phyloP scores from a whole-genome alignment of 83 land plant species.

The Diphasiastrum complanatum region DNA sequence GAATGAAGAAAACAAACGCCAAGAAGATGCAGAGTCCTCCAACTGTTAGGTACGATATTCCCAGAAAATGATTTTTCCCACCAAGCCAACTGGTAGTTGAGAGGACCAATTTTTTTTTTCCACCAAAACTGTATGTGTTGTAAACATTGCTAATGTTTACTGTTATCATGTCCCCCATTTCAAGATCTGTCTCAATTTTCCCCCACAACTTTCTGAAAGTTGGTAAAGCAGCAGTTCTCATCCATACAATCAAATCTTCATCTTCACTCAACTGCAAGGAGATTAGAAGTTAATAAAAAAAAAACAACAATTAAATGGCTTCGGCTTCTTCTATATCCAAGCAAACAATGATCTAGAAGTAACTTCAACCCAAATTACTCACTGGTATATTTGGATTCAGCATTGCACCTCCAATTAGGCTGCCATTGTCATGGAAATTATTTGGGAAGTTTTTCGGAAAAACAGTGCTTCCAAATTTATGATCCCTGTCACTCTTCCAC shows the following conservation, averaged over 20 bases:
- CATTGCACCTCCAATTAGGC: slow-evolving; percentile 23
- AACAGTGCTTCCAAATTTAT: slow-evolving; percentile 24
- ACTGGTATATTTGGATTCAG: slow-evolving; percentile 7
- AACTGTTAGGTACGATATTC: slow-evolving; percentile 29
- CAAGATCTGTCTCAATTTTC: slow-evolving; percentile 21
- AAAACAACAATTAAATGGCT: too few species aligned
- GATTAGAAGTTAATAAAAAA: neutral
- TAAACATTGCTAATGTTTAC: slow-evolving; percentile 26
- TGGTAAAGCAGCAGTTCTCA: slow-evolving; percentile 40
- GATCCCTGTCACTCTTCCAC: slow-evolving; percentile 33
- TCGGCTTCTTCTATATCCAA: neutral
- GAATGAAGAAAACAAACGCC: slow-evolving; percentile 28
- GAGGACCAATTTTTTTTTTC: slow-evolving; percentile 38
- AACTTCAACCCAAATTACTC: neutral
- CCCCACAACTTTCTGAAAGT: slow-evolving; percentile 40
- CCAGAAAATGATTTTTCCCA: slow-evolving; percentile 35
- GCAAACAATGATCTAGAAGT: neutral
- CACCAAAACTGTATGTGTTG: slow-evolving; percentile 33
- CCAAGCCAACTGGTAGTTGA: slow-evolving; percentile 44
- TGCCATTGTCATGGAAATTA: slow-evolving; percentile 17
- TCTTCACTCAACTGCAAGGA: slow-evolving; percentile 8
- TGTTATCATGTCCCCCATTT: slow-evolving; percentile 6
- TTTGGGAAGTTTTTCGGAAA: slow-evolving; percentile 27
- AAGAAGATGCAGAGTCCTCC: slow-evolving; percentile 28
- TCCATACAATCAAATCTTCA: slow-evolving; percentile 41